Conservation (phyloP, 2,329 filamentous ascomycete species). For the Hymenoscyphus fructigenus region DNA sequence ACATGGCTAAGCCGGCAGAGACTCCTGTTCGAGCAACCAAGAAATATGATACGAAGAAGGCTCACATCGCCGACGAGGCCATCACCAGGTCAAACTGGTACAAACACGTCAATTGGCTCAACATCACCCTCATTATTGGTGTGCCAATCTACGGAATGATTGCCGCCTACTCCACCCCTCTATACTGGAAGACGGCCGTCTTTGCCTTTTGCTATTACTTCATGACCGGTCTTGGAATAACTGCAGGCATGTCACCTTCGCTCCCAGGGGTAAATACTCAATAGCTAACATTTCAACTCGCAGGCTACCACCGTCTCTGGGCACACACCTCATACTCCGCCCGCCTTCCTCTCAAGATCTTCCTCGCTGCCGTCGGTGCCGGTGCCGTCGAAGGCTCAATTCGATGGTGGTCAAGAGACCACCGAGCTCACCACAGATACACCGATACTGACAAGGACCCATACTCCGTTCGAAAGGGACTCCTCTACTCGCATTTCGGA, state of each 20-base stretch:
- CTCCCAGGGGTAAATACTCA: not conserved
- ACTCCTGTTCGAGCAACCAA: slow-evolving; percentile 34
- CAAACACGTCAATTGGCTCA: slow-evolving; percentile 93
- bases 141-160: slow-evolving; percentile 74
- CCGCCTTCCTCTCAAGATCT: slow-evolving; percentile 72
- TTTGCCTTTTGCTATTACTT: slow-evolving; percentile 81
- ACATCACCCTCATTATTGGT: slow-evolving; percentile 75
- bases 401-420: slow-evolving; percentile 85
- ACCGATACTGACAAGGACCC: slow-evolving; percentile 92
- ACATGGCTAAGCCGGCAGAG: slow-evolving; percentile 33
- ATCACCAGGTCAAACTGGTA: slow-evolving; percentile 84
- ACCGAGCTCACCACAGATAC: slow-evolving; percentile 86
- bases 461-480: slow-evolving; percentile 86
- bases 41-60: slow-evolving; percentile 62
- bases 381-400: slow-evolving; percentile 84
- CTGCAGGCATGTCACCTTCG: slow-evolving; percentile 57
- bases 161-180: slow-evolving; percentile 74
- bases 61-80: slow-evolving; percentile 80
- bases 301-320: slow-evolving; percentile 80
- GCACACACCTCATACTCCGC: slow-evolving; percentile 84
- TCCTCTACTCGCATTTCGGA: slow-evolving; percentile 79
- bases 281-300: not conserved
- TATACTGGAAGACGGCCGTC: slow-evolving; percentile 68
- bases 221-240: slow-evolving; percentile 78
- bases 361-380: slow-evolving; percentile 77